phyloP scores from a whole-genome alignment of 208 protist genomes.

The Willaertia magna region DNA sequence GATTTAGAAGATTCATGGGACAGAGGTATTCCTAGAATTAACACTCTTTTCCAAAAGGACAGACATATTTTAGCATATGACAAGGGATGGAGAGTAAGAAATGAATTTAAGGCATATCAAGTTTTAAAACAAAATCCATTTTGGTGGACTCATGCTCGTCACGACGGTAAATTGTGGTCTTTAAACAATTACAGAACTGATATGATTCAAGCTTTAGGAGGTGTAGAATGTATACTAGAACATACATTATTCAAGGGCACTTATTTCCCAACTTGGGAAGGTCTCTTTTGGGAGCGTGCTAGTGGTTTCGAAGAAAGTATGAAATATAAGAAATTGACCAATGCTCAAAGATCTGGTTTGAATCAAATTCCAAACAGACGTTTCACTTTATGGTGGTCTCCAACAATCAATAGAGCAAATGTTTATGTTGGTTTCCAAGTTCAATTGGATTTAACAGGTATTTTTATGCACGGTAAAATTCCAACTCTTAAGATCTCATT shows the following conservation, averaged over 20 bases:
- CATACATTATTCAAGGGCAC: conserved; percentile 99
- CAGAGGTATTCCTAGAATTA: conserved; percentile 98
- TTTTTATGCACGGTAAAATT: conserved; percentile 99
- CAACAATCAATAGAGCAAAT: conserved; percentile 99
- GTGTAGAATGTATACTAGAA: conserved; percentile 99
- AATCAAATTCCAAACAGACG: conserved; percentile 99
- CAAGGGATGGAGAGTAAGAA: conserved; percentile 97
- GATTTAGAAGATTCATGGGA: conserved; percentile 99
- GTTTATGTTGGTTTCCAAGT: conserved; percentile 99
- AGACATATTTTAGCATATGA: conserved; percentile 98
- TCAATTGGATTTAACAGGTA: conserved; percentile 99
- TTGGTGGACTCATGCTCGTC: conserved; percentile 98
- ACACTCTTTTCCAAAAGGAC: conserved; percentile 98
- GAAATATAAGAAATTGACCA: conserved; percentile 99
- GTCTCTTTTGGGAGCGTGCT: conserved; percentile 99
- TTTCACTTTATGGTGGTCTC: conserved; percentile 99
- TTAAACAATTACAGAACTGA: conserved; percentile 99
- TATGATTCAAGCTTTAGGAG: conserved; percentile 99
- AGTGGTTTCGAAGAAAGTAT: conserved; percentile 98
- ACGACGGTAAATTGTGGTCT: conserved; percentile 99
- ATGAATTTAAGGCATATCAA: conserved; percentile 98
- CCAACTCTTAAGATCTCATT: conserved; percentile 99
- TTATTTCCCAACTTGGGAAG: conserved; percentile 99
- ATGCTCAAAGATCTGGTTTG: conserved; percentile 98
- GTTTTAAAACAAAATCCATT: conserved; percentile 95